These are phyloP conservation scores for Lasiosphaeria miniovina DNA, from an alignment of 495 filamentous ascomycete genomes.

Conservation along the genomic window DNA sequence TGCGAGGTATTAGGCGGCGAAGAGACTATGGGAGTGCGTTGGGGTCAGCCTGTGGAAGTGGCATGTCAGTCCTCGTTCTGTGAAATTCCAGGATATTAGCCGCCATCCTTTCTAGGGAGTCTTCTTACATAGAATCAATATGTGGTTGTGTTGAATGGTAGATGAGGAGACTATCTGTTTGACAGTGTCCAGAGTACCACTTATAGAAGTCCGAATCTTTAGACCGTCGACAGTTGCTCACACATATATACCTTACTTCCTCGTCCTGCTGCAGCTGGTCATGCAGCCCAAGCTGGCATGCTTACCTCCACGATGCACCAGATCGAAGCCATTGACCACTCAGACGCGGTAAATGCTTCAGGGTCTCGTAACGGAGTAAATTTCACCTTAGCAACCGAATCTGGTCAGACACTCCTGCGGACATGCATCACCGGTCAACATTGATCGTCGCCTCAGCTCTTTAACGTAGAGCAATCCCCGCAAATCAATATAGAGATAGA, in stretches of 20 bases:
- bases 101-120: not conserved
- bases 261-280: conserved; percentile 12
- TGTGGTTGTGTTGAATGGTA: not conserved
- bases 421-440: conserved; percentile 7
- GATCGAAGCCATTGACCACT: conserved; percentile 14
- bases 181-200: too few relatives aligned
- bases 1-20: not conserved
- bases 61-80: not conserved
- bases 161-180: too few relatives aligned
- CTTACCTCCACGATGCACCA: conserved; percentile 10
- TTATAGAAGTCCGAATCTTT: too few relatives aligned
- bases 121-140: not conserved
- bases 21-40: not conserved
- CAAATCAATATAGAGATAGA: conserved; percentile 8
- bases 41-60: not conserved
- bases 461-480: conserved; percentile 7
- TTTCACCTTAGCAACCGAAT: conserved; percentile 8
- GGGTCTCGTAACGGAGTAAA: not conserved
- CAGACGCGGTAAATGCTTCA: conserved; percentile 10
- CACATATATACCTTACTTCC: conserved; percentile 8
- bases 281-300: conserved; percentile 11
- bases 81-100: not conserved
- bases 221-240: conserved; percentile 13
- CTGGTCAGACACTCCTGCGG: conserved; percentile 12
- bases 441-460: conserved; percentile 7